Conservation (phyloP, 2,329 filamentous ascomycete genomes). For the Fusarium clavum region DNA sequence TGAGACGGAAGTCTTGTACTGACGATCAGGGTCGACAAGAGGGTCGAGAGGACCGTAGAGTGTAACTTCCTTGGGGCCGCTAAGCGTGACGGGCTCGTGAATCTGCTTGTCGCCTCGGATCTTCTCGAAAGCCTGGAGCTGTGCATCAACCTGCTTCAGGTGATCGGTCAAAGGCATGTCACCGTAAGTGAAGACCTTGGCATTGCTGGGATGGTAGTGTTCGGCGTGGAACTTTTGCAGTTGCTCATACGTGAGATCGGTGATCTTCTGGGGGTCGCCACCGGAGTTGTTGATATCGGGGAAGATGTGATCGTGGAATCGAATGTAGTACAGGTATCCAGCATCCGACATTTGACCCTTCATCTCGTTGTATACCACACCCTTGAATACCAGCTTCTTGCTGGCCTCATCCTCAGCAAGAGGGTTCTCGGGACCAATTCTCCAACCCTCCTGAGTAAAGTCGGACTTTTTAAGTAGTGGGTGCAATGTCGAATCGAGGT, state of each 20-base stretch:
- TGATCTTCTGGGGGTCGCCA: constrained; percentile 95
- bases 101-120: constrained; percentile 77
- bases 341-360: constrained; percentile 99
- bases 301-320: constrained; percentile 94
- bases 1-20: constrained; percentile 92
- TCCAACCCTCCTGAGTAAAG: constrained; percentile 97
- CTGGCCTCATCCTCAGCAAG: constrained; percentile 67
- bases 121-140: constrained; percentile 78
- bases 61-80: constrained; percentile 75
- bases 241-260: constrained; percentile 91
- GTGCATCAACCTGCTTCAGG: constrained; percentile 79
- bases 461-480: constrained; percentile 91
- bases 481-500: constrained; percentile 92
- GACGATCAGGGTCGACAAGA: constrained; percentile 84
- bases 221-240: constrained; percentile 88
- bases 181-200: constrained; percentile 95
- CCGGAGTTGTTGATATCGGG: constrained; percentile 96
- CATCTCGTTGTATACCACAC: constrained; percentile 99
- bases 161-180: constrained; percentile 89
- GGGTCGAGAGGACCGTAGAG: constrained; percentile 87
- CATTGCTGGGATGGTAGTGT: constrained; percentile 98
- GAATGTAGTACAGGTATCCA: constrained; percentile 94
- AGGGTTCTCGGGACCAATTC: constrained; percentile 92
- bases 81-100: constrained; percentile 79
- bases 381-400: constrained; percentile 89